Evolutionary conservation across 2,329 filamentous ascomycete species (phyloP).

Genomic region (Stemphylium vesicarium): DNA sequence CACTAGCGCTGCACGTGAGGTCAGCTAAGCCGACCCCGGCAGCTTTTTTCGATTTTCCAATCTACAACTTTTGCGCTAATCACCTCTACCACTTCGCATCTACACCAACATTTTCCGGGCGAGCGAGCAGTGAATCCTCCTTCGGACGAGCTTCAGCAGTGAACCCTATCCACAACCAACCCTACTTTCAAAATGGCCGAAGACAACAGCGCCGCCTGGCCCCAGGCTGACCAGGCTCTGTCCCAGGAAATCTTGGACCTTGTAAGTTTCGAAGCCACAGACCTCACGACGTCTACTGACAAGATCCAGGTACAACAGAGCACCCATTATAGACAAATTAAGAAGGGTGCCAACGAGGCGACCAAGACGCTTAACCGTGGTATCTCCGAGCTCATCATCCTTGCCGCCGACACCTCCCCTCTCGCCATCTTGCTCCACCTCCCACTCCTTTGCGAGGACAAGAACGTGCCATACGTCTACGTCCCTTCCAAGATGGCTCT

Average conservation of each 20-base stretch:
- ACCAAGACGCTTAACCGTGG: slow-evolving; percentile 93
- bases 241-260: slow-evolving; percentile 53
- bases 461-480: slow-evolving; percentile 67
- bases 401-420: slow-evolving; percentile 81
- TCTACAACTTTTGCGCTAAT: no score
- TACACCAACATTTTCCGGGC: slow-evolving; percentile 24
- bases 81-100: slow-evolving; percentile 9
- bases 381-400: slow-evolving; percentile 85
- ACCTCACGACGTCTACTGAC: neutral
- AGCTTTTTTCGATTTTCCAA: slow-evolving; percentile 16
- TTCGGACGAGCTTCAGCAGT: slow-evolving; percentile 46
- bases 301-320: neutral
- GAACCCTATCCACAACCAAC: slow-evolving; percentile 31
- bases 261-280: slow-evolving; percentile 38
- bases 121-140: slow-evolving; percentile 47
- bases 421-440: slow-evolving; percentile 73
- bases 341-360: slow-evolving; percentile 62
- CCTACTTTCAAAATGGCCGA: slow-evolving; percentile 30
- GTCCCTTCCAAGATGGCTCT: slow-evolving; percentile 80
- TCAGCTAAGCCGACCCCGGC: slow-evolving; percentile 23
- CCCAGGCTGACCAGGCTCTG: slow-evolving; percentile 55
- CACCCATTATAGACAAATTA: slow-evolving; percentile 34
- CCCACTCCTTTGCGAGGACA: slow-evolving; percentile 87
- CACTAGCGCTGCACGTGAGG: slow-evolving; percentile 31
- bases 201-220: slow-evolving; percentile 27